Evolutionary conservation across 148 eudicot species (phyloP).

Genomic region (Diospyros kaki): DNA sequence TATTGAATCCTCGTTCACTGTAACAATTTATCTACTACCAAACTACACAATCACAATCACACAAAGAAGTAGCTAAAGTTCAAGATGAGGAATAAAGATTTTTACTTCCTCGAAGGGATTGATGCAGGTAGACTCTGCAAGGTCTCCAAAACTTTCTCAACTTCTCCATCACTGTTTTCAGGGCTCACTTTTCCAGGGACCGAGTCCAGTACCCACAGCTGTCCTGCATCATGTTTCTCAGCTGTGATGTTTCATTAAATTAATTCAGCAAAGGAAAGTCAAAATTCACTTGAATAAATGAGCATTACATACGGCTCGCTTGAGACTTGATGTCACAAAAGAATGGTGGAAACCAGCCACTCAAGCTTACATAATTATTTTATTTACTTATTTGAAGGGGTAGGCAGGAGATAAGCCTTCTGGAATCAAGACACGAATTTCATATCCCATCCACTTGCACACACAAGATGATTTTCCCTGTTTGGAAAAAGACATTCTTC

Average conservation of each 20-base stretch:
- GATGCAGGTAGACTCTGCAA: slow-evolving; percentile 73
- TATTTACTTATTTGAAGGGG: too few species aligned
- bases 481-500: too few species aligned
- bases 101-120: slow-evolving; percentile 77
- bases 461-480: too few species aligned
- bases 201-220: slow-evolving; percentile 96
- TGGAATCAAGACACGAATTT: too few species aligned
- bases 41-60: neutral
- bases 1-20: neutral
- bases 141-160: slow-evolving; percentile 87
- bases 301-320: too few species aligned
- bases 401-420: too few species aligned
- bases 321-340: too few species aligned
- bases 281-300: neutral
- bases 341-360: too few species aligned
- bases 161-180: slow-evolving; percentile 70
- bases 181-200: slow-evolving; percentile 77
- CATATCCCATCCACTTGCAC: too few species aligned
- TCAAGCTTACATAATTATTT: too few species aligned
- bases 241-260: slow-evolving; percentile 6
- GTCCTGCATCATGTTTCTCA: slow-evolving; percentile 64
- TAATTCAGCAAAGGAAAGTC: neutral
- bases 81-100: neutral
- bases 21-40: neutral
- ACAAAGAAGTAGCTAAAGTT: neutral